Percentiles rank a stretch among this genome's conserved stretches.
These are phyloP conservation scores for Rhodotorula kratochvilovae DNA, from an alignment of 768 basidiomycete species.

Conservation along the genomic window DNA sequence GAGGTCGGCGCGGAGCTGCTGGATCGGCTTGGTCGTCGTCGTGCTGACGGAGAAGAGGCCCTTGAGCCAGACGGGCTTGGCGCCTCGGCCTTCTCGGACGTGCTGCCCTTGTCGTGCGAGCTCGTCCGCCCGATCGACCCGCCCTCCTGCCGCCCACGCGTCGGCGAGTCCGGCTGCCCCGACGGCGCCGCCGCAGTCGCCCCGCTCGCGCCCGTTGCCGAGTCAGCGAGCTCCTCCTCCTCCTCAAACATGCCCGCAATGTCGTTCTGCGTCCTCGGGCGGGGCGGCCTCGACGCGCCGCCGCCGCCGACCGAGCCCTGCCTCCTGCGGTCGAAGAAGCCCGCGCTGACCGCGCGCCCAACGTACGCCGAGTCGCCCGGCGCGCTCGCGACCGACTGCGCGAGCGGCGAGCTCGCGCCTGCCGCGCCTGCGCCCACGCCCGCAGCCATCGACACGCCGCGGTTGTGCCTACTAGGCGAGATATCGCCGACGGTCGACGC, in stretches of 20 bases:
- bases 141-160: not conserved
- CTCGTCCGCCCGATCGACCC: not conserved
- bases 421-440: slow-evolving; percentile 6
- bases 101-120: not conserved
- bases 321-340: slow-evolving; percentile 27
- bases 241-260: slow-evolving; percentile 31
- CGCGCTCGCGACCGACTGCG: not conserved
- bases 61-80: slow-evolving; percentile 92
- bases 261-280: slow-evolving; percentile 20
- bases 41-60: slow-evolving; percentile 95
- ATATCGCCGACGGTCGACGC: slow-evolving; percentile 34
- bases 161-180: not conserved
- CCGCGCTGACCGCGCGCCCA: slow-evolving; percentile 6
- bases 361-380: slow-evolving; percentile 13
- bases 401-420: not conserved
- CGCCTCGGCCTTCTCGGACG: slow-evolving; percentile 55
- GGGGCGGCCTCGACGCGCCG: not conserved
- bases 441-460: slow-evolving; percentile 25
- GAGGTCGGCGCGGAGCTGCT: slow-evolving; percentile 76
- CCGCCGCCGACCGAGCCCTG: slow-evolving; percentile 8
- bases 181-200: no score
- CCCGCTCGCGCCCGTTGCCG: not conserved
- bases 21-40: slow-evolving; percentile 81
- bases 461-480: slow-evolving; percentile 28
- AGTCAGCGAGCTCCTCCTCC: slow-evolving; percentile 29